Evolutionary conservation across 2,329 filamentous ascomycete species (phyloP), one percentile per base, ranked within the genome.

Genomic region (Ophiocordyceps sinensis): DNA sequence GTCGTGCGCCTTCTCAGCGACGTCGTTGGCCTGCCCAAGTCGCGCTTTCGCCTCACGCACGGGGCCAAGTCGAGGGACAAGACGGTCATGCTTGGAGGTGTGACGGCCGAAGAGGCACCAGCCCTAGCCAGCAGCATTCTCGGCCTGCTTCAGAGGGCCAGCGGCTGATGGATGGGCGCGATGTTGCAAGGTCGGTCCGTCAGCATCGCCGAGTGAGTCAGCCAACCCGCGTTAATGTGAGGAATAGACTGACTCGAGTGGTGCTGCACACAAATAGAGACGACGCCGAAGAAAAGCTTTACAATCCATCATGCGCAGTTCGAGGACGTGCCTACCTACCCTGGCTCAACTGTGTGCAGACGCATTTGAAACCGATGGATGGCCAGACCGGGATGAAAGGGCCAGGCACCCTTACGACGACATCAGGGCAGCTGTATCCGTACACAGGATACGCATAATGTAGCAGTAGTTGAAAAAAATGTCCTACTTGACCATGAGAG

Each of bases 1-100:
- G 75, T 83, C 3, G 60, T 76, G 38, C 64, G 70, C 31, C 59
- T 85, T 5, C 61, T 86, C 42, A 78, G 79, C 47, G 63, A 75
- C 52, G 65, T 68, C 6, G 64, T 85, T 3, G 64, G 65, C 2
- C 62, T 80, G 7, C 71, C 79, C 28, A 83, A 79, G 52, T 78
- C 79, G 1, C 68, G 75, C 44, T 59, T 85, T 1, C 65, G 71
- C 36, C 70, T 85, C 34, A 68, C 71, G 12, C 74, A 74, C 14
- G 81, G 81, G 0, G 53, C 70, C 41, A 84, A 78, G 55, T 77
- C 73, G 17, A 67, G 72, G 43, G 73, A 79, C 36, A 86, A 85
- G 59, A 78, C 69, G 0, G 57, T 82, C 12, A 60, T 65, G 3
- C 42, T 70, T 7, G 54, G 41, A 9, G 63, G 61, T 26, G 43